Evolutionary conservation across 495 filamentous ascomycete genomes (phyloP), one percentile per base, ranked within the genome.

Genomic region (Annulohypoxylon moriforme): DNA sequence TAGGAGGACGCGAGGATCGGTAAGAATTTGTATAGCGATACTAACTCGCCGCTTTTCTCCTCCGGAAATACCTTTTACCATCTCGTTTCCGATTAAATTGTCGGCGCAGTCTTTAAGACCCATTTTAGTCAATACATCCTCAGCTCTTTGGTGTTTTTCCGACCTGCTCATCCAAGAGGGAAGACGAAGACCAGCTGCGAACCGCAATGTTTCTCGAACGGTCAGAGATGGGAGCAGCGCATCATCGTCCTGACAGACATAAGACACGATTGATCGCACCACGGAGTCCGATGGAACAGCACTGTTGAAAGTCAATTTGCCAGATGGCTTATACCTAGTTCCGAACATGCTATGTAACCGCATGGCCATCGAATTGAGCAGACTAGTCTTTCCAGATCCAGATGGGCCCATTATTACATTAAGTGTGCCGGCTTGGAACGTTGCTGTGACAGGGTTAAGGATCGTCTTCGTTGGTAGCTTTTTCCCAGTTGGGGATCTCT

Each of bases 331-430:
- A 67, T 92, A 92, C 44, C 81, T 77, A 0, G 85, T 89, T 3
- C 78, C 77, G 16, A 85, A 60, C 3, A 86, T 88, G 53, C 83
- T 86, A 36, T 87, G 85, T 9, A 93, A 79, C 9, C 91, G 83
- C 5, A 83, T 81, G 11, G 91, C 89, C 83, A 93, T 89, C 1
- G 87, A 84, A 72, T 92, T 92, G 3, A 93, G 81, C 3, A 93
- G 74, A 0, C 89, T 89, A 3, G 90, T 92, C 77, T 93, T 94
- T 11, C 91, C 91, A 34, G 88, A 89, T 0, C 91, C 91, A 13
- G 89, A 92, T 1, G 91, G 91, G 0, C 91, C 91, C 90, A 93
- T 92, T 59, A 94, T 92, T 2, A 93, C 85, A 69, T 94, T 93
- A 10, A 94, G 77, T 18, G 83, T 78, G 1, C 89, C 89, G 9